Percentiles rank a stretch among this genome's conserved stretches.
Evolutionary conservation across 768 basidiomycete genomes (phyloP).

Genomic region (Agrocybe praecox): DNA sequence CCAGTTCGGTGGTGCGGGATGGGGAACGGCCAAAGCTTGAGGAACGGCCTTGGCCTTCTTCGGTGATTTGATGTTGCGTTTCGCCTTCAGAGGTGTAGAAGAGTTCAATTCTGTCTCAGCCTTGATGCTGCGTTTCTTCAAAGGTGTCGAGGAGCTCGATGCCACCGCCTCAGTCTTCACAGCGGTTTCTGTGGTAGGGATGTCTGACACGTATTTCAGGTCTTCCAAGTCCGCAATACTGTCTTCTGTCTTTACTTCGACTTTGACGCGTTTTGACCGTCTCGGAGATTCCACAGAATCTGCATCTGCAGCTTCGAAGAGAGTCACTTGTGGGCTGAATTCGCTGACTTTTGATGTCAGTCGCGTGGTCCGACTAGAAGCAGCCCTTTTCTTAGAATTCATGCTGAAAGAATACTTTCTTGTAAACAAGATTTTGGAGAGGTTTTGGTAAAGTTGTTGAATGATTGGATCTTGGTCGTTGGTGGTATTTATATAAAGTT

Average conservation of each 20-base stretch:
- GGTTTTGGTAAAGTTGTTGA: not conserved
- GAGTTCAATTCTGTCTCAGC: not conserved
- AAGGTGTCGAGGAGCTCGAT: conserved; percentile 17
- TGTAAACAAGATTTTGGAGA: not conserved
- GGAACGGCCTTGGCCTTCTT: conserved; percentile 61
- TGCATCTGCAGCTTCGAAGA: conserved; percentile 8
- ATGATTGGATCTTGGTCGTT: no score
- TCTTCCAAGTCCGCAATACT: conserved; percentile 20
- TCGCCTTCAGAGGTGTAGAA: not conserved
- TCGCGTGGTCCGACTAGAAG: conserved; percentile 1
- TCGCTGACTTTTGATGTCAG: conserved; percentile 16
- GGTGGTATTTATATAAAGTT: no score
- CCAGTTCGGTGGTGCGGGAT: conserved; percentile 72
- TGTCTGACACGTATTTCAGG: conserved; percentile 10
- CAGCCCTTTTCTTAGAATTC: conserved; percentile 6
- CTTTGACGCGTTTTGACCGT: conserved; percentile 22
- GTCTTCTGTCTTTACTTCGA: conserved; percentile 10
- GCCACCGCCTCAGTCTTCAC: not conserved
- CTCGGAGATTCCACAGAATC: conserved; percentile 15
- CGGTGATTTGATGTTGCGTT: conserved; percentile 29
- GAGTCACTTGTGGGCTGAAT: conserved; percentile 12
- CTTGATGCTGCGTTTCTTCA: conserved; percentile 24
- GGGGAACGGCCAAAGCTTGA: conserved; percentile 56
- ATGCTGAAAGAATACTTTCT: conserved; percentile 3
- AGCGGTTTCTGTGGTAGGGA: conserved; percentile 7